Percentiles rank a stretch among this genome's conserved stretches.
Evolutionary conservation across 2,329 filamentous ascomycete genomes (phyloP).

Genomic region (Cordyceps fumosorosea): DNA sequence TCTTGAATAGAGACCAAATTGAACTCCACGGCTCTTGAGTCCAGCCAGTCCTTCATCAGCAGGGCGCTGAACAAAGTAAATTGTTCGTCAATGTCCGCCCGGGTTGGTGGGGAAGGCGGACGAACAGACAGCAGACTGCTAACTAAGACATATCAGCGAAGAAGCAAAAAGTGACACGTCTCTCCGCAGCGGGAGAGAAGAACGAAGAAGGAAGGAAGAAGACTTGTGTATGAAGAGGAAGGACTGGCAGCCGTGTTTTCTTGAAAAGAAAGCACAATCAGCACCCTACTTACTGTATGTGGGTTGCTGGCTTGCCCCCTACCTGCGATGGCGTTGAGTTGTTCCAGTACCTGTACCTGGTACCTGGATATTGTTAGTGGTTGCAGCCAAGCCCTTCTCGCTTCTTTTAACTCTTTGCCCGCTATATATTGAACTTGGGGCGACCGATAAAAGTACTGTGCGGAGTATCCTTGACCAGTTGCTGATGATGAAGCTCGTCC

Average conservation of each 20-base stretch:
- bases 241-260: neutral
- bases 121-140: conserved; percentile 7
- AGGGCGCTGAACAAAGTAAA: conserved; percentile 91
- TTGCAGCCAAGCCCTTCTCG: neutral
- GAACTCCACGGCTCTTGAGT: neutral
- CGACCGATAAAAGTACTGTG: neutral
- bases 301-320: neutral
- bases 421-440: neutral
- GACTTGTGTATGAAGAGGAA: neutral
- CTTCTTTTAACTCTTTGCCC: neutral
- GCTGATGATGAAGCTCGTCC: neutral
- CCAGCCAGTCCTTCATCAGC: conserved; percentile 37
- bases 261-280: neutral
- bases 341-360: no score
- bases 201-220: neutral
- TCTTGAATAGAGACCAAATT: conserved; percentile 4
- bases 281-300: neutral
- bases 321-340: neutral
- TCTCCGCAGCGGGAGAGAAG: neutral
- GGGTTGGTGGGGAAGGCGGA: conserved; percentile 3
- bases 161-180: conserved; percentile 2
- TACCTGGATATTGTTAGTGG: neutral
- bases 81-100: conserved; percentile 8
- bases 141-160: neutral
- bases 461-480: neutral